Evolutionary conservation across 177 flowering plant genomes (phyloP).

Genomic region (Vitis hybrid): DNA sequence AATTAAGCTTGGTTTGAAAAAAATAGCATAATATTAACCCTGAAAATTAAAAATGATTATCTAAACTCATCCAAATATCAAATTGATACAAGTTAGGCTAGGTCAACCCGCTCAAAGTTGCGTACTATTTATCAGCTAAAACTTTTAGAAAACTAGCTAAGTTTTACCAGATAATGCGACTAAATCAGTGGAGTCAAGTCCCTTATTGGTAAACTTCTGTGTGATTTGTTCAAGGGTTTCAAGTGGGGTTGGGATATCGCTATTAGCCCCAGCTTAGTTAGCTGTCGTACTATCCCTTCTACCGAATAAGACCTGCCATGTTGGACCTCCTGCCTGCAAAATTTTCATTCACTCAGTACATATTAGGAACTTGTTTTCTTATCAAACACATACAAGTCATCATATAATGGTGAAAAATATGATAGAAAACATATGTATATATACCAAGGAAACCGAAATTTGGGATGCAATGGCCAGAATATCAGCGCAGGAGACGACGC

Average conservation of each 20-base stretch:
- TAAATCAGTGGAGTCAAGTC: conserved; percentile 23
- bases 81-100: too few species aligned
- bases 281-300: conserved; percentile 29
- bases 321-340: conserved; percentile 25
- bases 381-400: too few species aligned
- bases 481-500: conserved; percentile 64
- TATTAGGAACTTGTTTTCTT: too few species aligned
- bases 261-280: conserved; percentile 14
- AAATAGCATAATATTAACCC: too few species aligned
- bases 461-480: conserved; percentile 50
- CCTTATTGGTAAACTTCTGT: conserved; percentile 1
- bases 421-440: too few species aligned
- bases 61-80: too few species aligned
- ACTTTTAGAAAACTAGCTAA: not conserved
- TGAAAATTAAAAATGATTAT: too few species aligned
- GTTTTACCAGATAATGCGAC: conserved; percentile 30
- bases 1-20: too few species aligned
- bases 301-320: conserved; percentile 24
- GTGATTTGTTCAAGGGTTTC: not conserved
- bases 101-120: too few species aligned
- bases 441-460: conserved; percentile 39
- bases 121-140: too few species aligned
- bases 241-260: conserved; percentile 7
- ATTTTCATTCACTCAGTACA: too few species aligned
- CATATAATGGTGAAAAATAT: too few species aligned